Evolutionary conservation across 192 early-diverging fungal genomes (phyloP).

Genomic region (Backusella circina): DNA sequence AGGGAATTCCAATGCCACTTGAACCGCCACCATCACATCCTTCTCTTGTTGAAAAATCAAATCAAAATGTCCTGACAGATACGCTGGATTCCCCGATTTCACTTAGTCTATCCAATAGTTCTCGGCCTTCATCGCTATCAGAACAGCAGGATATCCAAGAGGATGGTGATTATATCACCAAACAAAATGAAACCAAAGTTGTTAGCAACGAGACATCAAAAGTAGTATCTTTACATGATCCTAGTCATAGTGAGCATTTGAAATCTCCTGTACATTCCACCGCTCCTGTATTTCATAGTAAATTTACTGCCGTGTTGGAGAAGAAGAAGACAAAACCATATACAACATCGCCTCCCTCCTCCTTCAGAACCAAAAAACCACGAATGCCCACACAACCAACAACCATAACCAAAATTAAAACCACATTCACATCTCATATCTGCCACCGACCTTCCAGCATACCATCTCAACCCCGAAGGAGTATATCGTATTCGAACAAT

Average conservation of each 20-base stretch:
- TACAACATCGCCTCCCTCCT: background rate
- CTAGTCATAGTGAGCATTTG: too few relatives aligned
- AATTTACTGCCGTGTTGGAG: too few relatives aligned
- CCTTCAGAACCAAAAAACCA: background rate
- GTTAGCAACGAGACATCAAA: too few relatives aligned
- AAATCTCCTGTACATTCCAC: too few relatives aligned
- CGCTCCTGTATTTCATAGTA: too few relatives aligned
- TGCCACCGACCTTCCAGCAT: background rate
- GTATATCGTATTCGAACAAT: background rate
- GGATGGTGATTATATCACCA: background rate
- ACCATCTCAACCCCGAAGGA: background rate
- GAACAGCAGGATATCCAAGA: background rate
- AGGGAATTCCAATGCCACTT: conserved; percentile 15
- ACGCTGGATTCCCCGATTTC: background rate
- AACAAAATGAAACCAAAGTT: too few relatives aligned
- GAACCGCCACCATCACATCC: background rate
- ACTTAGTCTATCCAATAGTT: background rate
- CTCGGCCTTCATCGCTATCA: background rate
- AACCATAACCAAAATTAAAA: background rate
- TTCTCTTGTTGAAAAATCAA: background rate
- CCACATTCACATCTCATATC: background rate
- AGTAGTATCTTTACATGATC: too few relatives aligned
- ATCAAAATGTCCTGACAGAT: background rate
- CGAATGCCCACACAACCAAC: background rate
- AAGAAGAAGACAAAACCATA: background rate